Evolutionary conservation across 768 basidiomycete genomes (phyloP), one percentile per base, ranked within the genome.

Genomic region (Holtermannia corniformis): DNA sequence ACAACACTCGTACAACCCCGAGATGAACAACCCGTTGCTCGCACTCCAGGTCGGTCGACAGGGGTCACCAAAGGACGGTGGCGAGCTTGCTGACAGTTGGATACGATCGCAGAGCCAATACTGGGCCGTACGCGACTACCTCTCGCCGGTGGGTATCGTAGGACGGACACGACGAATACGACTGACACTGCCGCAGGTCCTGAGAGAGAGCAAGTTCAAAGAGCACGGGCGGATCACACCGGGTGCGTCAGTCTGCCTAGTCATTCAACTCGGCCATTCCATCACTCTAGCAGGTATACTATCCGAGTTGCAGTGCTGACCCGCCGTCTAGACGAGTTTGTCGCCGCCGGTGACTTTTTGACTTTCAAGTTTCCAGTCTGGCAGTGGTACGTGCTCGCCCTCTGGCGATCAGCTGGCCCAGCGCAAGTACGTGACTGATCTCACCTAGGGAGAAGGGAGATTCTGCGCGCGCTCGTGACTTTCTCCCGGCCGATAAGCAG

Each of bases 281-380:
- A 19, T 21, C 52, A 23, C 20, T 28, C 12, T 23, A 19, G 22
- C 27, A 32, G 41, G 37, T 28, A 13, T 21, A 13, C 20, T 16
- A 24, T 16, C 19, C 41, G 19, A 16, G 19, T 25, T 44, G 5
- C 51, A 56, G 80, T 73, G 37, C 24, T 10, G 19, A 22, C 25
- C 20, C n/a, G n/a, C n/a, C n/a, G n/a, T n/a, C 47, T 70, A 87
- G 93, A 99, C 81, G 95, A 97, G 74, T 97, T 95, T 67, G 89
- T 96, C 24, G 90, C 88, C 14, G 95, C 95, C 5, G 95, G 95
- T 50, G 95, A 99, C 73, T 97, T 96, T 74, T 76, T 99, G 54
- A 78, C 84, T 5, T 96, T 96, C 81, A 99, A 99, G 77, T 99
- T 99, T 74, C 88, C 89, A 11, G 90, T 95, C 22, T 99, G 95